Evolutionary conservation across 352 stramenopile genomes (phyloP).

Genomic region (Phytophthora constricta): DNA sequence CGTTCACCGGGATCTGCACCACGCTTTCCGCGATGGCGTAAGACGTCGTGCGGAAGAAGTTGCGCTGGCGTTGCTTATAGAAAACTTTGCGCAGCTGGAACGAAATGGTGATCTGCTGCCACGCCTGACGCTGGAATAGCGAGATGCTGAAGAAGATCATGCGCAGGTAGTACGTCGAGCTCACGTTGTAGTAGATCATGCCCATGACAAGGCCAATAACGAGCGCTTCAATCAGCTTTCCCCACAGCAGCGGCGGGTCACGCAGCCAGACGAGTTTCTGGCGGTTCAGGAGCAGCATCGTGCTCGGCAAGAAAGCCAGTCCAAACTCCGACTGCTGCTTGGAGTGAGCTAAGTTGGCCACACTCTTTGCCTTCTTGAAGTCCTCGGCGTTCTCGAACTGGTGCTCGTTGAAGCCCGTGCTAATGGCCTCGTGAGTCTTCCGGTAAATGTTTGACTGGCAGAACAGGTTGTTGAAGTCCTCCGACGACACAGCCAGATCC

Average conservation of each 20-base stretch:
- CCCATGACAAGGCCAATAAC: constrained; percentile 84
- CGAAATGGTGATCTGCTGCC: constrained; percentile 71
- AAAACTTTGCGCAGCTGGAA: constrained; percentile 82
- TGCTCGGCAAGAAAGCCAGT: constrained; percentile 51
- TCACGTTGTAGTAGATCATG: constrained; percentile 64
- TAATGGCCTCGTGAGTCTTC: constrained; percentile 58
- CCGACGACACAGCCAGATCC: constrained; percentile 33
- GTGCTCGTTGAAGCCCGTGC: constrained; percentile 60
- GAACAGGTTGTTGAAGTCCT: constrained; percentile 68
- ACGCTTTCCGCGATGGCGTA: constrained; percentile 70
- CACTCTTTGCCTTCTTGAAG: constrained; percentile 63
- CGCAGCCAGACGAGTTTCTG: constrained; percentile 76
- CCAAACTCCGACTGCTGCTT: constrained; percentile 65
- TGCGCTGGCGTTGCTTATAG: constrained; percentile 85
- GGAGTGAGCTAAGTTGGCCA: constrained; percentile 50
- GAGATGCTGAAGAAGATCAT: constrained; percentile 59
- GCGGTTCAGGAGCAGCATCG: constrained; percentile 57
- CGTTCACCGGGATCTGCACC: constrained; percentile 55
- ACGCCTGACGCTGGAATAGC: constrained; percentile 61
- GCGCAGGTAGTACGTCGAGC: constrained; percentile 56
- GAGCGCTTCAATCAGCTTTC: constrained; percentile 65
- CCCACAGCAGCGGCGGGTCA: constrained; percentile 62
- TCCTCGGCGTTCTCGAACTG: constrained; percentile 66
- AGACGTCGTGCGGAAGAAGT: constrained; percentile 82
- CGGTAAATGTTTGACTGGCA: constrained; percentile 60